These are phyloP conservation scores for Trichoderma sp. DNA, from an alignment of 2,329 filamentous ascomycete species.

Conservation along the genomic window DNA sequence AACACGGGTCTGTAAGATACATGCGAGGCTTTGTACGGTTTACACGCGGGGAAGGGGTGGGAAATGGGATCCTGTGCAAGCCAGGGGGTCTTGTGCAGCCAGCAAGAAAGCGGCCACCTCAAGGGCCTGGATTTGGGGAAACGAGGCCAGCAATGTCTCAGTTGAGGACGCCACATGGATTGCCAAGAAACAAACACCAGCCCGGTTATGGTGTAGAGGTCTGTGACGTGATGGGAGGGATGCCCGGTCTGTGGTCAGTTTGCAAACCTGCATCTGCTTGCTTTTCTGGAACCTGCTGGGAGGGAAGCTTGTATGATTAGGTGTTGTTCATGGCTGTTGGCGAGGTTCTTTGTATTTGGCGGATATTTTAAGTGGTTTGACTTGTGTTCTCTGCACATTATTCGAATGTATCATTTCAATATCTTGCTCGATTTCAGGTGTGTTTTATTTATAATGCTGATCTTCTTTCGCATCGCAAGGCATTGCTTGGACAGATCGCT, in stretches of 20 bases:
- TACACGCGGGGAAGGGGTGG: background rate
- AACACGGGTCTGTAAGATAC: too few species aligned
- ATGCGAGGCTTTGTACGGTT: background rate
- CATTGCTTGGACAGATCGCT: background rate
- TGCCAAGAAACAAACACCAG: background rate
- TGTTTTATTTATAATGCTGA: background rate
- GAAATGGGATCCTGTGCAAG: background rate
- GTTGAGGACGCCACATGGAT: background rate
- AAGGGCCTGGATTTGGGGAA: background rate
- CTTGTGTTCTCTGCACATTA: background rate
- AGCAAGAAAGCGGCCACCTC: background rate
- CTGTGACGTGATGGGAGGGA: too few species aligned
- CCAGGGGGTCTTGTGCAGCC: background rate
- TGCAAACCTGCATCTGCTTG: too few species aligned
- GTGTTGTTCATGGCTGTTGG: background rate
- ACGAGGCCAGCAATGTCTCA: background rate
- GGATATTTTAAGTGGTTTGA: background rate
- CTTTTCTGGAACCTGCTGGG: background rate
- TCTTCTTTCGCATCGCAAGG: background rate
- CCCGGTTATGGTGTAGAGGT: background rate
- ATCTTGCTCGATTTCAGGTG: background rate
- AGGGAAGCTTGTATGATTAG: background rate
- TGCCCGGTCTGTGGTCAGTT: too few species aligned
- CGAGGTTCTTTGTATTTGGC: background rate
- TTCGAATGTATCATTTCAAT: background rate